Base-by-base conservation (phyloP, 345 rosid genomes). In the Pistacia vera region DNA sequence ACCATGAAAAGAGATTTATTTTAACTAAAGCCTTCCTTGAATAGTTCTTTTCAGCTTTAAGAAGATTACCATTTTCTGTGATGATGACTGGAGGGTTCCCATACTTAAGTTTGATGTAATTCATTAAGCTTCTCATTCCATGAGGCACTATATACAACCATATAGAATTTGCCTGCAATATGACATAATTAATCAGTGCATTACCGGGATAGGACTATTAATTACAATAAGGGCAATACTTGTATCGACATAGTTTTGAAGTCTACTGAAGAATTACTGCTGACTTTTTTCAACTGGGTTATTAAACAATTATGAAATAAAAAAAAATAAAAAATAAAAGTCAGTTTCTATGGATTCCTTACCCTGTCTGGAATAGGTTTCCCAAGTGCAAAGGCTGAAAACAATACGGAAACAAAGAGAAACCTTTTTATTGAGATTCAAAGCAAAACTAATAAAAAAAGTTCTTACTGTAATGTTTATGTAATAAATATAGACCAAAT, bases 351-450 rank as follows among this genome's bases (percentile, higher is more conserved):
- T 17, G 12, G 51, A 54, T 18, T 75, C 38, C 84, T 36, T 86
- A 95, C 99, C 91, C 83, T 85, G 70, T 95, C 96, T 78, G 90
- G 96, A 72, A 93, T 92, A 9, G 96, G 35, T 18, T 80, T 88
- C 70, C 80, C 36, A 62, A 75, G 75, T 75, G 81, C 87, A 66
- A 90, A 83, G 8, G 99, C 98, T 95, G 92, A 64, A 85, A 87
- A 63, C 4, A 71, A 75, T 10, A 67, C 41, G 74, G 63, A 74
- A 49, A 67, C 18, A 68, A 13, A 30, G 13, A 41, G 58, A 20
- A 11, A 0, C 59, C 22, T 28, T 17, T 14, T 73, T 48, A 72
- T 46, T 61, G 54, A 66, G 30, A 2, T 18, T 48, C 63, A 67
- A 48, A 75, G 46, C 46, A 41, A 41, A 41, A 41, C 46, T 41